Evolutionary conservation across 2,329 filamentous ascomycete species (phyloP), one percentile per base, ranked within the genome.

Genomic region (Penicillium vulpinum): DNA sequence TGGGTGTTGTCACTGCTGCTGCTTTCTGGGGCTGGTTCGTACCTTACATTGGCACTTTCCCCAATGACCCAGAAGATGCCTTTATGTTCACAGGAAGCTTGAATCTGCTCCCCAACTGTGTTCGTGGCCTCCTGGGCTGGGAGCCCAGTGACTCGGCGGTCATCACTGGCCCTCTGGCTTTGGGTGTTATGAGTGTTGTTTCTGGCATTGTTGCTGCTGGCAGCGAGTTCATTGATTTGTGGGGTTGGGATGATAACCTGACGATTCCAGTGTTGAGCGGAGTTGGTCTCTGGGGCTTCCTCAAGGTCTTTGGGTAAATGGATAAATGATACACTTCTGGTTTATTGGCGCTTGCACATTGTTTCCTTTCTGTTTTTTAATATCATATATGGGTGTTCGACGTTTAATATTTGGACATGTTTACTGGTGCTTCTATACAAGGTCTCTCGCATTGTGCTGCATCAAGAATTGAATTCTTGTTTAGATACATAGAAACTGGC

Each of bases 241-340:
- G 92, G 72, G 91, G 92, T 46, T 92, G 91, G 89, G 94, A 99
- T 70, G 94, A 99, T 77, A 99, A 99, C 75, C 80, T 99, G 67
- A 97, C 93, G 48, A 99, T 99, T 74, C 94, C 94, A 2, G 86
- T 96, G 26, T 81, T 99, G 48, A 96, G 91, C 71, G 92, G 92
- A 24, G 77, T 91, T 44, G 92, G 92, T 7, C 86, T 99, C 59
- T 96, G 90, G 88, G 89, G 88, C 0, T 97, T 99, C 73, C 81
- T 97, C 67, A 95, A 90, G 78, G 74, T 92, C 47, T 97, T 97
- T 81, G 88, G 88, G 33, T 74, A 61, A 66, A 58, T 47, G 46
- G 46, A 55, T 48, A 55, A 52, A 46, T 47, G 16, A 28, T 51
- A 47, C 35, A 53, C 15, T 11, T 13, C 13, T 33, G 24, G 33